Percentiles rank a stretch among this genome's conserved stretches.
Conservation (phyloP, 495 filamentous ascomycete genomes). For the Penicillium alfredii region DNA sequence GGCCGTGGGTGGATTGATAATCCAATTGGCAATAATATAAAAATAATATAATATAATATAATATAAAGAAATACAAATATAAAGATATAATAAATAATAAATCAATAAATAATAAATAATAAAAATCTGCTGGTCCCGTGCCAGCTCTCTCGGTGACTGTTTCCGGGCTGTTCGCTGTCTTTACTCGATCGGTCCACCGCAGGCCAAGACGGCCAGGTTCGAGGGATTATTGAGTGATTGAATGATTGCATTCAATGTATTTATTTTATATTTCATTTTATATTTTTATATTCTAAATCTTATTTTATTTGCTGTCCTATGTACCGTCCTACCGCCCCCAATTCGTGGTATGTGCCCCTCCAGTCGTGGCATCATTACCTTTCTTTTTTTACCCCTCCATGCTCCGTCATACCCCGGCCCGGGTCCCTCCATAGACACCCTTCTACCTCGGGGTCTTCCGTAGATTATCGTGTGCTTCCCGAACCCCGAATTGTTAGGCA, state of each 20-base stretch:
- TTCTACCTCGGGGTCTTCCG: slow-evolving; percentile 4
- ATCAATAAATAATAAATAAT: not conserved
- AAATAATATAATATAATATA: too few relatives aligned
- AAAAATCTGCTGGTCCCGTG: slow-evolving; percentile 17
- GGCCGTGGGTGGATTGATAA: too few relatives aligned
- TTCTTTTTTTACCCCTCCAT: slow-evolving; percentile 6
- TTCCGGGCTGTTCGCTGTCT: slow-evolving; percentile 17
- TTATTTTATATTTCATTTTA: too few relatives aligned
- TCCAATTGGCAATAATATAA: too few relatives aligned
- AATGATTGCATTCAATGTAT: not conserved
- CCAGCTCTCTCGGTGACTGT: slow-evolving; percentile 18
- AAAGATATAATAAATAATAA: too few relatives aligned
- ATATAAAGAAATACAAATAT: too few relatives aligned
- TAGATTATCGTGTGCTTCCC: slow-evolving; percentile 9
- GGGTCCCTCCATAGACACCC: too few relatives aligned
- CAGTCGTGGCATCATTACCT: slow-evolving; percentile 21
- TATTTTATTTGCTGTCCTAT: not conserved
- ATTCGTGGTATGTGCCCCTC: slow-evolving; percentile 15
- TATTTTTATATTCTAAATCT: too few relatives aligned
- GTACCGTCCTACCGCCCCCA: too few relatives aligned
- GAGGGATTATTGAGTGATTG: not conserved
- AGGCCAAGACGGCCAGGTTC: not conserved
- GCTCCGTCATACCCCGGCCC: slow-evolving; percentile 3
- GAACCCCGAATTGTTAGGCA: slow-evolving; percentile 18
- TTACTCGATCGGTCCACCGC: slow-evolving; percentile 22